Percentiles rank a stretch among this genome's conserved stretches.
Conservation (phyloP, 768 basidiomycete species). For the Rhizopogon vinicolor region DNA sequence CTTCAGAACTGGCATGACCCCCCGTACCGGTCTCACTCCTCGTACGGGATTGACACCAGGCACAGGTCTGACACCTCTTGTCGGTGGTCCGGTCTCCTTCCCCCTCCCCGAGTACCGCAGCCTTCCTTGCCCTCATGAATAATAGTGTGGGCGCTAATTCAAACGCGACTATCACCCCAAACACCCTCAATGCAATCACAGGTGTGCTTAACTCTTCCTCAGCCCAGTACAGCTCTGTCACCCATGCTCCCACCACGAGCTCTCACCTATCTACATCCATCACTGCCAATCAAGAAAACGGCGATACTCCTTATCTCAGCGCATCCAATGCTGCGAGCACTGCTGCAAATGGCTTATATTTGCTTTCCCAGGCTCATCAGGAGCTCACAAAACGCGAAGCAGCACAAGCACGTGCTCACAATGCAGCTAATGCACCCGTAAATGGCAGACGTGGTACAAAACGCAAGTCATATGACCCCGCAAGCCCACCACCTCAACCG, state of each 20-base stretch:
- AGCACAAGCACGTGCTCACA: constrained; percentile 59
- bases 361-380: constrained; percentile 93
- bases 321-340: constrained; percentile 58
- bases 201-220: constrained; percentile 54
- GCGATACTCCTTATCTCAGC: constrained; percentile 29
- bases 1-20: constrained; percentile 87
- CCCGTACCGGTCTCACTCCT: constrained; percentile 79
- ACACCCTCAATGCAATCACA: constrained; percentile 58
- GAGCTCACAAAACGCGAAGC: constrained; percentile 95
- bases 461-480: constrained; percentile 58
- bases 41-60: constrained; percentile 76
- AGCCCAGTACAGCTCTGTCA: constrained; percentile 20
- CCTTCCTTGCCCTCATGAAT: constrained; percentile 90
- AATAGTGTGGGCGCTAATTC: constrained; percentile 35
- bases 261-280: constrained; percentile 31
- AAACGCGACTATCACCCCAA: constrained; percentile 54
- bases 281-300: constrained; percentile 28
- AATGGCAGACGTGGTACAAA: constrained; percentile 54
- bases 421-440: constrained; percentile 25
- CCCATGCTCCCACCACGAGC: constrained; percentile 28
- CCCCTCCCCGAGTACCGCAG: constrained; percentile 89
- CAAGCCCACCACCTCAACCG: constrained; percentile 28
- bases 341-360: constrained; percentile 89
- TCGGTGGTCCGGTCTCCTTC: constrained; percentile 69
- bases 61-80: constrained; percentile 77